Conservation (phyloP, 2,329 filamentous ascomycete species). For the Xylariaceae sp. region DNA sequence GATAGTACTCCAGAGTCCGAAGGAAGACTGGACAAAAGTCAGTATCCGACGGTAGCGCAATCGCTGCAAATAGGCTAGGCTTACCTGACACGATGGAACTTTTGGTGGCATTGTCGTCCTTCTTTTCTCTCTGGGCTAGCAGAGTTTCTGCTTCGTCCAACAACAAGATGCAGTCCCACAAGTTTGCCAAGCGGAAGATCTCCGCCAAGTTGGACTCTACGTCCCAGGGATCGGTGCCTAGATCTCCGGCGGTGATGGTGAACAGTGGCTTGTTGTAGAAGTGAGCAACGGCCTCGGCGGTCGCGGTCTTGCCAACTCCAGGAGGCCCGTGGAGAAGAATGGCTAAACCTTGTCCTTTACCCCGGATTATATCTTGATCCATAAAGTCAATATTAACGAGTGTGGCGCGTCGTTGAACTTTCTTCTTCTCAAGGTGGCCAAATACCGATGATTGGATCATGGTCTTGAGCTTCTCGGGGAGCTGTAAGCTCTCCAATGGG, state of each 20-base stretch:
- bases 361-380: conserved; percentile 16
- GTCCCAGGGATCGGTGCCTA: conserved; percentile 17
- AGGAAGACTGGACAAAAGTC: conserved; percentile 11
- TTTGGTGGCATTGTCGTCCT: conserved; percentile 21
- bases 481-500: conserved; percentile 15
- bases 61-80: not conserved
- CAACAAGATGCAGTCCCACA: conserved; percentile 20
- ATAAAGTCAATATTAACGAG: conserved; percentile 14
- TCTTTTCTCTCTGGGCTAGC: conserved; percentile 16
- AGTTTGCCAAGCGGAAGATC: conserved; percentile 16
- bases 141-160: conserved; percentile 20
- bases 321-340: conserved; percentile 17
- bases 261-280: conserved; percentile 17
- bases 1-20: conserved; percentile 18
- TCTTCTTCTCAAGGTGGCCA: conserved; percentile 19
- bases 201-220: conserved; percentile 16
- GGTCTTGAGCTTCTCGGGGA: conserved; percentile 16
- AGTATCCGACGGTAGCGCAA: not conserved
- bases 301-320: conserved; percentile 18
- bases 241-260: conserved; percentile 15
- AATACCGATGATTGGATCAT: conserved; percentile 19
- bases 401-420: conserved; percentile 15
- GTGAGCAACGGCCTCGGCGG: conserved; percentile 17
- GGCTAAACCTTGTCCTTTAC: conserved; percentile 15
- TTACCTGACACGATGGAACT: conserved; percentile 31